These are phyloP conservation scores for Solanum ahanhuiri DNA, from an alignment of 257 asterid species.

Conservation along the genomic window DNA sequence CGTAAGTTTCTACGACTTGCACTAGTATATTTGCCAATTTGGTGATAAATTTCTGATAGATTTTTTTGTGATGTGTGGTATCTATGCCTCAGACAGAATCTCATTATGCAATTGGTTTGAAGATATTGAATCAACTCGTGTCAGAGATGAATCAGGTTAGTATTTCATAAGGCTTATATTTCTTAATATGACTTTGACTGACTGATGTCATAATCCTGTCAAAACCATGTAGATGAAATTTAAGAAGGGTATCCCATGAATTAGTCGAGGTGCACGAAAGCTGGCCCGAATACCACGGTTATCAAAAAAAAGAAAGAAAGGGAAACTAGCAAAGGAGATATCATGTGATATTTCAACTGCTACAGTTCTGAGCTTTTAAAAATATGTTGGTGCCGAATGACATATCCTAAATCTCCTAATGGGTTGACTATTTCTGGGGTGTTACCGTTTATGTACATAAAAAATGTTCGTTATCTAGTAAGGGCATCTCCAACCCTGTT, in stretches of 20 bases:
- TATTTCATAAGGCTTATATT: neutral
- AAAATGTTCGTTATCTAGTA: neutral
- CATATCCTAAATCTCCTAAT: neutral
- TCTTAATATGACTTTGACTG: neutral
- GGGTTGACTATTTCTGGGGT: neutral
- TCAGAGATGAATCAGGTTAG: conserved; percentile 95
- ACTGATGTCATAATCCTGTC: neutral
- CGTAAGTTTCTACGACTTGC: neutral
- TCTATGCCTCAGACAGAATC: conserved; percentile 64
- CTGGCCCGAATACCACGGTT: neutral
- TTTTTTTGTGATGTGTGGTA: conserved; percentile 12
- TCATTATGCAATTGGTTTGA: conserved; percentile 86
- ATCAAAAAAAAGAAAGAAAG: neutral
- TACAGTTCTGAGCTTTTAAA: neutral
- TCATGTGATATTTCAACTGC: neutral
- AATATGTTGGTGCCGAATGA: neutral
- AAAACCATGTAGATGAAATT: neutral
- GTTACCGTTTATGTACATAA: neutral
- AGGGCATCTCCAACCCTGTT: no score
- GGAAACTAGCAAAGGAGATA: neutral
- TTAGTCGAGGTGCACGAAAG: neutral
- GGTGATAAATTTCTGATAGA: neutral
- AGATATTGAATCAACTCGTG: conserved; percentile 92
- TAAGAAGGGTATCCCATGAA: neutral
- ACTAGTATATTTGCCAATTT: neutral